Evolutionary conservation across 768 basidiomycete genomes (phyloP).

Genomic region (Ramaria sp.): DNA sequence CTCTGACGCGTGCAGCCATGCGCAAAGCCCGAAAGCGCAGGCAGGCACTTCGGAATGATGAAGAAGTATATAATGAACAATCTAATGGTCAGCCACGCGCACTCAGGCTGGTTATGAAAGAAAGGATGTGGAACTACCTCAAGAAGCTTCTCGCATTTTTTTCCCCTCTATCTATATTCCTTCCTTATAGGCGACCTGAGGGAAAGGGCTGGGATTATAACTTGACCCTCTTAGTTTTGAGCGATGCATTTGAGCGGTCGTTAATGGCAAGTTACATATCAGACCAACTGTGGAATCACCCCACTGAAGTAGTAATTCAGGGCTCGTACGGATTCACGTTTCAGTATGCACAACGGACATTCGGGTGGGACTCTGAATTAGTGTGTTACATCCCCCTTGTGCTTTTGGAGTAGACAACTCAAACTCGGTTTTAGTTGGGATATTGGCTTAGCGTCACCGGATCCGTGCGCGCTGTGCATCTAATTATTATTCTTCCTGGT

Average conservation of each 20-base stretch:
- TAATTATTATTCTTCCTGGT: slow-evolving; percentile 55
- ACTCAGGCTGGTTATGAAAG: slow-evolving; percentile 6
- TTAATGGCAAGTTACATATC: slow-evolving; percentile 31
- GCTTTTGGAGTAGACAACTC: not conserved
- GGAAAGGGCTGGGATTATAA: slow-evolving; percentile 49
- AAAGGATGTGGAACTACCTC: slow-evolving; percentile 18
- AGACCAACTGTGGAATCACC: not conserved
- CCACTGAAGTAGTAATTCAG: slow-evolving; percentile 23
- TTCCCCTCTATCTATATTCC: slow-evolving; percentile 57
- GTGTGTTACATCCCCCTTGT: slow-evolving; percentile 24
- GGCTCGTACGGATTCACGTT: slow-evolving; percentile 47
- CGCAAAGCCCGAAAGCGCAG: slow-evolving; percentile 23
- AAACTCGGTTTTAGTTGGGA: slow-evolving; percentile 38
- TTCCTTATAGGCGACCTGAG: slow-evolving; percentile 28
- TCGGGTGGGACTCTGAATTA: slow-evolving; percentile 57
- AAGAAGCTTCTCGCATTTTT: slow-evolving; percentile 51
- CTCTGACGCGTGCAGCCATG: slow-evolving; percentile 47
- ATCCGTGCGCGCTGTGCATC: slow-evolving; percentile 39
- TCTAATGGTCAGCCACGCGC: slow-evolving; percentile 20
- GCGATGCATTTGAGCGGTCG: slow-evolving; percentile 36
- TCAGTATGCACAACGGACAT: slow-evolving; percentile 52
- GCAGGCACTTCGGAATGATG: slow-evolving; percentile 10
- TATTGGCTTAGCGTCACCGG: slow-evolving; percentile 56
- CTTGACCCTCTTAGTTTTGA: slow-evolving; percentile 43
- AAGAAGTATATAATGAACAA: not conserved